phyloP scores from a whole-genome alignment of 495 filamentous ascomycete species.

The Poronia punctata region DNA sequence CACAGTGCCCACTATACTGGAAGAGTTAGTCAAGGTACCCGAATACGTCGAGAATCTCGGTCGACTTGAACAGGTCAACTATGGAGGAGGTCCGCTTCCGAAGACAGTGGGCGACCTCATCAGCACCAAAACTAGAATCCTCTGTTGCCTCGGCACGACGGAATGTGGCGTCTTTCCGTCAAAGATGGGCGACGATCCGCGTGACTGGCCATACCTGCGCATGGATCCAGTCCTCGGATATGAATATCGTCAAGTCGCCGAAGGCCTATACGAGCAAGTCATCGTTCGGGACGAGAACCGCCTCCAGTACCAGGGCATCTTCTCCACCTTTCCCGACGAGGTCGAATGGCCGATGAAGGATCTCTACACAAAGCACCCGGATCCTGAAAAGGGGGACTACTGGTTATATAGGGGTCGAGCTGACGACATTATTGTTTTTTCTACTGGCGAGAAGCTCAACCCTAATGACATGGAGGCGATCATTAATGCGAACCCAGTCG shows the following conservation, averaged over 20 bases:
- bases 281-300: slow-evolving; percentile 13
- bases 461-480: slow-evolving; percentile 40
- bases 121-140: slow-evolving; percentile 22
- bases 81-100: slow-evolving; percentile 13
- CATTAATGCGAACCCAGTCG: slow-evolving; percentile 28
- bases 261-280: slow-evolving; percentile 22
- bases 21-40: not conserved
- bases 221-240: slow-evolving; percentile 26
- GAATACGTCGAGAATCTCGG: slow-evolving; percentile 8
- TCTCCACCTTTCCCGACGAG: slow-evolving; percentile 38
- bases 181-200: slow-evolving; percentile 11
- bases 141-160: slow-evolving; percentile 27
- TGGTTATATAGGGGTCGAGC: slow-evolving; percentile 41
- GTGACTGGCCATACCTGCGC: slow-evolving; percentile 35
- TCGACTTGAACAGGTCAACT: not conserved
- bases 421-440: slow-evolving; percentile 52
- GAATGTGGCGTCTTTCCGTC: slow-evolving; percentile 25
- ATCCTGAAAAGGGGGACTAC: slow-evolving; percentile 35
- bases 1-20: not conserved
- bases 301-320: slow-evolving; percentile 17
- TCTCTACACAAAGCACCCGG: slow-evolving; percentile 38
- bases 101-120: slow-evolving; percentile 29
- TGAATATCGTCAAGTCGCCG: slow-evolving; percentile 26
- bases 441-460: slow-evolving; percentile 51
- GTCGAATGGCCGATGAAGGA: slow-evolving; percentile 44